Evolutionary conservation across 306 rosid genomes (phyloP).

Genomic region (Fagus crenata): DNA sequence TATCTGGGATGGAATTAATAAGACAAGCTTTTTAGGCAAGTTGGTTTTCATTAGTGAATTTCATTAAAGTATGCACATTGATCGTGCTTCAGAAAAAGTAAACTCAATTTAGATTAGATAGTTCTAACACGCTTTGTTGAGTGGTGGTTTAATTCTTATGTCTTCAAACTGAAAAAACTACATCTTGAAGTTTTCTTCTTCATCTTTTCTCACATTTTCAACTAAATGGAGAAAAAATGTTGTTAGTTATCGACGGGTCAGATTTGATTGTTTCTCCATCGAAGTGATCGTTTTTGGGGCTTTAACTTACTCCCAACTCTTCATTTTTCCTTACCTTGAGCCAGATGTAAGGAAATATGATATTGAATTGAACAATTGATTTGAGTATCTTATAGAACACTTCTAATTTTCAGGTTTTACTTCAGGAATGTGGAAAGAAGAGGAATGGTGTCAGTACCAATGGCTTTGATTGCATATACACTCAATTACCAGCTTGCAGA

Average conservation of each 20-base stretch:
- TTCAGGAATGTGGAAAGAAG: constrained; percentile 14
- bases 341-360: neutral
- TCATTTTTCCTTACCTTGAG: neutral
- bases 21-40: neutral
- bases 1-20: neutral
- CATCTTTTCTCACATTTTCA: neutral
- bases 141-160: neutral
- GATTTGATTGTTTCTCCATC: neutral
- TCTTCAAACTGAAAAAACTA: neutral
- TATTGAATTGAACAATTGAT: constrained; percentile 5
- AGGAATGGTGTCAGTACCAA: constrained; percentile 6
- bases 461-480: neutral
- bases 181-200: neutral
- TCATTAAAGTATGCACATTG: neutral
- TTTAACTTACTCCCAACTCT: neutral
- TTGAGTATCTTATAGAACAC: constrained; percentile 6
- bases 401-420: constrained; percentile 24
- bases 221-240: constrained; percentile 1
- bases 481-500: neutral
- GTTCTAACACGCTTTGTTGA: neutral
- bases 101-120: neutral
- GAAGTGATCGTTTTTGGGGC: neutral
- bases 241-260: constrained; percentile 1
- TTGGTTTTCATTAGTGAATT: neutral
- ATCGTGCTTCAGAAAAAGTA: neutral